Evolutionary conservation across 2,329 filamentous ascomycete genomes (phyloP).

Genomic region (Pestalotiopsis sp.): DNA sequence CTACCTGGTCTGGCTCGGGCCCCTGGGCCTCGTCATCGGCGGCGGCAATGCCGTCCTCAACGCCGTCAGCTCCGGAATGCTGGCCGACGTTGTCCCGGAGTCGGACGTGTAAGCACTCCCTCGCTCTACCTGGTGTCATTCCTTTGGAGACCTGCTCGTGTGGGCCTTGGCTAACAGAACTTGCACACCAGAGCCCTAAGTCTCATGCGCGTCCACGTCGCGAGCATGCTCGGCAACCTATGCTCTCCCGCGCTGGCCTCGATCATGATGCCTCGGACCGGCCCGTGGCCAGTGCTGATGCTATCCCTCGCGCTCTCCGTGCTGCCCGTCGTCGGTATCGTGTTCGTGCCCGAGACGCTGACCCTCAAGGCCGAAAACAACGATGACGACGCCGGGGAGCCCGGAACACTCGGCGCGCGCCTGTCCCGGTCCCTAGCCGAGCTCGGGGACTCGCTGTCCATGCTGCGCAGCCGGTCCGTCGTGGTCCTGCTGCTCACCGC

Average conservation of each 20-base stretch:
- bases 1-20: constrained; percentile 35
- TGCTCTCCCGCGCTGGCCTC: constrained; percentile 28
- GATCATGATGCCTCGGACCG: constrained; percentile 28
- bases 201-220: constrained; percentile 55
- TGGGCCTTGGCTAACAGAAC: neutral
- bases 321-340: constrained; percentile 19
- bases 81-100: constrained; percentile 37
- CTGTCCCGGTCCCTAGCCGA: constrained; percentile 18
- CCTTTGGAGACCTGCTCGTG: too few relatives aligned
- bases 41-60: constrained; percentile 35
- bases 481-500: constrained; percentile 24
- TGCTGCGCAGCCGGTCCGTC: constrained; percentile 26
- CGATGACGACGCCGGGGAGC: neutral
- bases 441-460: constrained; percentile 29
- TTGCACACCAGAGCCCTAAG: constrained; percentile 32
- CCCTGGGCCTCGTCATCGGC: constrained; percentile 34
- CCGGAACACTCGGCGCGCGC: constrained; percentile 12
- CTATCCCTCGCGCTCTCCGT: constrained; percentile 20
- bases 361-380: constrained; percentile 21
- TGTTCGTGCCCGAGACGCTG: constrained; percentile 32
- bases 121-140: neutral
- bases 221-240: constrained; percentile 48
- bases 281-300: constrained; percentile 29
- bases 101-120: constrained; percentile 30
- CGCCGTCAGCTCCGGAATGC: constrained; percentile 37